These are phyloP conservation scores for Hypericum androsaemum DNA, from an alignment of 345 rosid genomes.

Conservation along the genomic window DNA sequence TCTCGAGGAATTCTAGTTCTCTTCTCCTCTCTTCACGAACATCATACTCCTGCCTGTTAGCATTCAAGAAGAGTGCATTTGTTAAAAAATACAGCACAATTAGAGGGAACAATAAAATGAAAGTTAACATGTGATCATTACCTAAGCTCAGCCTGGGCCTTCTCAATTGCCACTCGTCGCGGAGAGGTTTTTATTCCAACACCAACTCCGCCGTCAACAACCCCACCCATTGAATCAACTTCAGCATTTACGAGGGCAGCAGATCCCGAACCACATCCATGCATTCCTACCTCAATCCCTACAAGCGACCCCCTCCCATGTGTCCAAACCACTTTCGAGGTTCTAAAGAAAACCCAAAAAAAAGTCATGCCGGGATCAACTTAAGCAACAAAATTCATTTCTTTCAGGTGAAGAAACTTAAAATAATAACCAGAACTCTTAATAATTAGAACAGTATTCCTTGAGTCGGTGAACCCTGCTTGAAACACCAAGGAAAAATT, in stretches of 20 bases:
- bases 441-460: neutral
- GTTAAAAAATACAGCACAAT: conserved; percentile 1
- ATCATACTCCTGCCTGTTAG: conserved; percentile 91
- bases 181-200: conserved; percentile 86
- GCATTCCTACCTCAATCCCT: conserved; percentile 38
- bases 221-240: conserved; percentile 99
- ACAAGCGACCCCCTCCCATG: conserved; percentile 12
- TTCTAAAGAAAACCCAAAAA: conserved; percentile 1
- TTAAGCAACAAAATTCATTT: neutral
- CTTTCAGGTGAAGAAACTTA: neutral
- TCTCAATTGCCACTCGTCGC: conserved; percentile 76
- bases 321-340: conserved; percentile 10
- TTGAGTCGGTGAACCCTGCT: too few relatives aligned
- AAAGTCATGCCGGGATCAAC: neutral
- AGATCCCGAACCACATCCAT: conserved; percentile 59
- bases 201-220: conserved; percentile 88
- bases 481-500: too few relatives aligned
- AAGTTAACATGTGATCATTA: conserved; percentile 16
- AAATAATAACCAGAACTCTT: neutral
- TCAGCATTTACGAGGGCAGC: conserved; percentile 85
- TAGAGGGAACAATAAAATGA: neutral
- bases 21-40: conserved; percentile 92
- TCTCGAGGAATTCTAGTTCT: conserved; percentile 92
- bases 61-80: conserved; percentile 11
- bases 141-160: conserved; percentile 96